These are phyloP conservation scores for Neostapfia colusana DNA, from an alignment of 176 grass and related monocot species.

Conservation along the genomic window DNA sequence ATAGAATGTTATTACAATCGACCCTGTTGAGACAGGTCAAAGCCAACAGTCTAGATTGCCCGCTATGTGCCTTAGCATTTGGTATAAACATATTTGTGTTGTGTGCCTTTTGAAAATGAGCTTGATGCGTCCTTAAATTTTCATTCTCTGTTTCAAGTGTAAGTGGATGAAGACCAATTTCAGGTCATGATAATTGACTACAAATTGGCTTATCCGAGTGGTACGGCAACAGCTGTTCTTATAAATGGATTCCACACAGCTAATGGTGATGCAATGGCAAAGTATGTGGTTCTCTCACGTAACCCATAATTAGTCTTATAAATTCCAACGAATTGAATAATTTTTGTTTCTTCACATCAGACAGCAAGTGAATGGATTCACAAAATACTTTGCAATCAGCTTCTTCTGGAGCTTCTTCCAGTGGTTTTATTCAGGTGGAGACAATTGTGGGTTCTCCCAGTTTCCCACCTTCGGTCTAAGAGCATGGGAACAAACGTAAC, in stretches of 20 bases:
- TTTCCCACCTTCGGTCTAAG: constrained; percentile 88
- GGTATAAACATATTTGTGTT: background rate
- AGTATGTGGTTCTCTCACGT: constrained; percentile 54
- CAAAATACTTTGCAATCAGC: constrained; percentile 83
- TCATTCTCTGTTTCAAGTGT: background rate
- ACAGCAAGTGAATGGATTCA: constrained; percentile 86
- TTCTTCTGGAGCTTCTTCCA: constrained; percentile 98
- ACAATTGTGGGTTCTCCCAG: constrained; percentile 80
- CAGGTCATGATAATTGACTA: constrained; percentile 97
- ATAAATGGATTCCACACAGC: constrained; percentile 97
- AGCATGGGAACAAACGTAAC: constrained; percentile 95
- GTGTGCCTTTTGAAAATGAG: background rate
- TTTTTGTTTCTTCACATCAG: constrained; percentile 48
- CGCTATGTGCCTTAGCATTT: background rate
- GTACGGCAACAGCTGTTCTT: constrained; percentile 91
- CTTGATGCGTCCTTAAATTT: background rate
- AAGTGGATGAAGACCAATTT: constrained; percentile 39
- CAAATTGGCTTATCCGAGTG: constrained; percentile 92
- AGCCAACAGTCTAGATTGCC: background rate
- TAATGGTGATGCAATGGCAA: constrained; percentile 78
- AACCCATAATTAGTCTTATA: background rate
- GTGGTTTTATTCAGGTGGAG: constrained; percentile 96
- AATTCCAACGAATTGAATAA: background rate
- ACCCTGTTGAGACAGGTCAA: background rate
- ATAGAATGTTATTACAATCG: background rate